A percentile compares a stretch with the other conserved stretches of the same genome.
phyloP scores from a whole-genome alignment of 305 asterid genomes.

The Stenogyne calaminthoides region DNA sequence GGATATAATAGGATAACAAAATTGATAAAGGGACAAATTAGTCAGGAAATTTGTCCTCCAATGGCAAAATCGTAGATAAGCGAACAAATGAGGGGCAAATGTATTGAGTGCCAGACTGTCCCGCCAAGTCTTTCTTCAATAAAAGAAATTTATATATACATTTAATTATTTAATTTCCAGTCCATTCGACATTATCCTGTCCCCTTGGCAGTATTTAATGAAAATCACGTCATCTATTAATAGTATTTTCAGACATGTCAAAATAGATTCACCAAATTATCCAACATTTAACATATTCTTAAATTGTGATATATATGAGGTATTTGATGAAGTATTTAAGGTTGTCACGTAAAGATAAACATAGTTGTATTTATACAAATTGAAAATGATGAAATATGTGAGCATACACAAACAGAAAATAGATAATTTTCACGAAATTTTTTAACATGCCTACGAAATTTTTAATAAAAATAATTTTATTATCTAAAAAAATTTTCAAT shows the following conservation, averaged over 20 bases:
- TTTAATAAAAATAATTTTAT: too few relatives aligned
- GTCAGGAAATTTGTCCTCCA: neutral
- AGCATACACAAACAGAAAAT: too few relatives aligned
- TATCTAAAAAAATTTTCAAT: too few relatives aligned
- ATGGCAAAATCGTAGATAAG: slow-evolving; percentile 45
- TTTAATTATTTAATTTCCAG: slow-evolving; percentile 8
- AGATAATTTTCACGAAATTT: too few relatives aligned
- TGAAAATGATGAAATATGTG: too few relatives aligned
- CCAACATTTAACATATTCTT: too few relatives aligned
- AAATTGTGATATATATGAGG: too few relatives aligned
- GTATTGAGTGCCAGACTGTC: slow-evolving; percentile 56
- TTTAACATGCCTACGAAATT: too few relatives aligned
- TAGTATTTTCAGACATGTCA: neutral
- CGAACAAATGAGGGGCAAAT: slow-evolving; percentile 23
- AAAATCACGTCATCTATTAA: neutral
- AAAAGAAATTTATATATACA: neutral
- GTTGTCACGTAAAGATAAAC: too few relatives aligned
- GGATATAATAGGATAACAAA: neutral
- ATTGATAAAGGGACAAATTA: neutral
- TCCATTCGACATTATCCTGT: slow-evolving; percentile 34
- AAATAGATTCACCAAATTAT: too few relatives aligned
- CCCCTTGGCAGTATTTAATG: slow-evolving; percentile 35
- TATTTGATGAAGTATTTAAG: too few relatives aligned
- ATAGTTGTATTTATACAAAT: too few relatives aligned
- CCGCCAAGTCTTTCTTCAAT: slow-evolving; percentile 42